Percentiles rank a stretch among this genome's conserved stretches.
Conservation (phyloP, 208 protist genomes). For the Crithidia acanthocephali region DNA sequence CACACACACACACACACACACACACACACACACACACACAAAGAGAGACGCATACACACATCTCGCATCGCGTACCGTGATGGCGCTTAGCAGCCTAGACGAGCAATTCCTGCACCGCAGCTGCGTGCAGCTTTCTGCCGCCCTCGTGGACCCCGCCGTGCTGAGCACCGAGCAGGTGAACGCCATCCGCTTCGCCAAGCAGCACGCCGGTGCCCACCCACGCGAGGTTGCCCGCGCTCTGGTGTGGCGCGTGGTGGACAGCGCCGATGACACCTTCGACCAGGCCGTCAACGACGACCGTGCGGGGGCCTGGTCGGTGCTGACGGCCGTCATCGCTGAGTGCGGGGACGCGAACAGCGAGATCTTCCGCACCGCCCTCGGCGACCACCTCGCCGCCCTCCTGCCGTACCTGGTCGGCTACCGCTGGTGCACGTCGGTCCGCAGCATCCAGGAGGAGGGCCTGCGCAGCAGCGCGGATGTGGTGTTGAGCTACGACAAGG, state of each 20-base stretch:
- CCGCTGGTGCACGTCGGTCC: conserved; percentile 67
- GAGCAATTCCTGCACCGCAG: conserved; percentile 78
- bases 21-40: conserved; percentile 1
- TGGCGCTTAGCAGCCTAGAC: conserved; percentile 48
- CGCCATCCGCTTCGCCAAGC: conserved; percentile 64
- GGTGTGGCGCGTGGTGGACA: conserved; percentile 85
- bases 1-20: neutral
- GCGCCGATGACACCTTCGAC: conserved; percentile 50
- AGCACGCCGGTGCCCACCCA: conserved; percentile 62
- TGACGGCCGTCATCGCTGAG: conserved; percentile 67
- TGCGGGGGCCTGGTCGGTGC: conserved; percentile 72
- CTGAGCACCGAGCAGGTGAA: conserved; percentile 63
- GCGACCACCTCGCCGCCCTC: conserved; percentile 69
- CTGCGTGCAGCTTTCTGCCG: conserved; percentile 83
- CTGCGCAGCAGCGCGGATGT: conserved; percentile 22
- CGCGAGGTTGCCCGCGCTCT: conserved; percentile 78
- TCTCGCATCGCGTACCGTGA: too few relatives aligned
- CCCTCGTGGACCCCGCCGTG: conserved; percentile 46
- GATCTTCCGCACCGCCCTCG: conserved; percentile 60
- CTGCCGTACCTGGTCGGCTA: conserved; percentile 74
- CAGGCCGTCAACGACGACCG: conserved; percentile 51
- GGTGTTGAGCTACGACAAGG: conserved; percentile 39
- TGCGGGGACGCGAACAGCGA: conserved; percentile 58
- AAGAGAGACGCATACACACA: too few relatives aligned
- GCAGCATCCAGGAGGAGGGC: conserved; percentile 27